Evolutionary conservation across 225 moss, liverwort and hornwort species (phyloP).

Genomic region (Thuidium tamariscinum): DNA sequence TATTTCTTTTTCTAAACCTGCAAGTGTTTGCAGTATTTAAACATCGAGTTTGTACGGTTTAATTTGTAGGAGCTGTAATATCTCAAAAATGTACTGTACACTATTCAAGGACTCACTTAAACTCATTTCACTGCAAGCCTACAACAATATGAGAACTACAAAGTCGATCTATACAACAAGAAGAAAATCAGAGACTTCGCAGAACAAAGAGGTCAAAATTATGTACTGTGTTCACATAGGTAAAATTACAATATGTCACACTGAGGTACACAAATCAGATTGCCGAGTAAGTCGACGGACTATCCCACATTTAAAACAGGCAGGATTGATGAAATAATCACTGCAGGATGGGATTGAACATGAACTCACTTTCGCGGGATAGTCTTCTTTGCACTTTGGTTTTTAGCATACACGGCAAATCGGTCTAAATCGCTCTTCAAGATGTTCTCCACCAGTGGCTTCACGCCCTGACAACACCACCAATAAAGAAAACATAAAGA

Average conservation of each 20-base stretch:
- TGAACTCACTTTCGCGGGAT: neutral
- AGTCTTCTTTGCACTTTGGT: neutral
- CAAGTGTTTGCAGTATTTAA: neutral
- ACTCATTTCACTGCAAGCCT: neutral
- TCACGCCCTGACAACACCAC: conserved; percentile 41
- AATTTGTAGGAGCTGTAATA: neutral
- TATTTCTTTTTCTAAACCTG: neutral
- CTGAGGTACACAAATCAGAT: neutral
- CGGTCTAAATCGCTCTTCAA: conserved; percentile 69
- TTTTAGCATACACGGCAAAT: conserved; percentile 78
- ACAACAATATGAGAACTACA: neutral
- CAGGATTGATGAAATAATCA: neutral
- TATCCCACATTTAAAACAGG: neutral
- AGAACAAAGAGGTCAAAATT: neutral
- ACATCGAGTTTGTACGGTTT: neutral
- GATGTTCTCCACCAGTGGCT: conserved; percentile 49
- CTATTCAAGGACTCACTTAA: neutral
- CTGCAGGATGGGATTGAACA: neutral
- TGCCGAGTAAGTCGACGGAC: neutral
- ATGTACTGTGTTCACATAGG: neutral
- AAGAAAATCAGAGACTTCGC: neutral
- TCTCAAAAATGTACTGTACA: neutral
- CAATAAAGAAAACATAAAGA: neutral
- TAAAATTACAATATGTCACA: conserved; percentile 22
- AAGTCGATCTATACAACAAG: neutral